Conservation (phyloP, 495 filamentous ascomycete genomes). For the Glutinoglossum americanum region DNA sequence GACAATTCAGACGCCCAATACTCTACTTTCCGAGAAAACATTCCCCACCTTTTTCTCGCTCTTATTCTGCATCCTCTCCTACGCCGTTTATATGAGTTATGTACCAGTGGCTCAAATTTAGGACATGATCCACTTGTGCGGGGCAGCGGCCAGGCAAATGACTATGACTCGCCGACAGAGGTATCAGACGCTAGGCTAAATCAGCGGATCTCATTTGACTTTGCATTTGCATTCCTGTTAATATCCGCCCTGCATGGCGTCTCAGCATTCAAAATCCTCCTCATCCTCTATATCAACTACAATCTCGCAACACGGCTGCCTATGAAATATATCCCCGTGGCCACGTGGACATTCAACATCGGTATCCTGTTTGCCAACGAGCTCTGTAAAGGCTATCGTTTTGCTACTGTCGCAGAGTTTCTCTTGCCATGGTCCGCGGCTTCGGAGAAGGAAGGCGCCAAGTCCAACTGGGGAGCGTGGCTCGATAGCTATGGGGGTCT, state of each 20-base stretch:
- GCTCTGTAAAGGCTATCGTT: slow-evolving; percentile 53
- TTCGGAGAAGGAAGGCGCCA: slow-evolving; percentile 9
- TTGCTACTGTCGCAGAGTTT: slow-evolving; percentile 34
- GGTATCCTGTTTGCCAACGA: slow-evolving; percentile 77
- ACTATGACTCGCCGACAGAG: slow-evolving; percentile 12
- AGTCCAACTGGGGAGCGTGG: slow-evolving; percentile 33
- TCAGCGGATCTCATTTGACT: slow-evolving; percentile 70
- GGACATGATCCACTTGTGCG: neutral
- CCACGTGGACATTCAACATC: slow-evolving; percentile 93
- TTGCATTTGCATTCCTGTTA: slow-evolving; percentile 59
- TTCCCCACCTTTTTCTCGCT: slow-evolving; percentile 54
- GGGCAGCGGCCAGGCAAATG: neutral
- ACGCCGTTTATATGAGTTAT: slow-evolving; percentile 41
- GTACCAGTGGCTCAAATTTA: neutral
- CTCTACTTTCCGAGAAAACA: slow-evolving; percentile 62
- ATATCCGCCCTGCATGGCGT: slow-evolving; percentile 63
- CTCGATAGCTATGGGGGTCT: slow-evolving; percentile 64
- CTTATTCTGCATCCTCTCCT: slow-evolving; percentile 57
- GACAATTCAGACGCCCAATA: slow-evolving; percentile 88
- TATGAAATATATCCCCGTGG: slow-evolving; percentile 39
- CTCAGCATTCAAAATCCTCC: slow-evolving; percentile 59
- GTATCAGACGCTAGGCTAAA: slow-evolving; percentile 39
- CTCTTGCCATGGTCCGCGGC: slow-evolving; percentile 21
- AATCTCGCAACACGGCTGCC: slow-evolving; percentile 49
- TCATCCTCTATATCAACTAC: slow-evolving; percentile 67